Conservation (phyloP, 805 yeast genomes). For the Tetrapisispora taiwanensis region DNA sequence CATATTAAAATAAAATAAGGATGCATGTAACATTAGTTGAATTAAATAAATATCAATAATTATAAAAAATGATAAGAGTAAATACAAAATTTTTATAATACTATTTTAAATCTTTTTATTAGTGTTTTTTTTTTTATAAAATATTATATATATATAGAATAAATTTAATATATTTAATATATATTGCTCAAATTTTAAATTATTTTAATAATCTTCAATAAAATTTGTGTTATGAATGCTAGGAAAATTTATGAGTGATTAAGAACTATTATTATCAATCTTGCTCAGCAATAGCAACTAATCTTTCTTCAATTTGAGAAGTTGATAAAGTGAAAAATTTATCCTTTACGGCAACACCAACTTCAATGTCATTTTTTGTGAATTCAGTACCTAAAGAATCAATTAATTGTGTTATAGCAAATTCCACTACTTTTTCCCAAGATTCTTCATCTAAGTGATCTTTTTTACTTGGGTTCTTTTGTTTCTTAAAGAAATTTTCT, state of each 20-base stretch:
- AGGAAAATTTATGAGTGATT: background rate
- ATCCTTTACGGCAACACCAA: slow-evolving; percentile 72
- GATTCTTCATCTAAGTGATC: slow-evolving; percentile 42
- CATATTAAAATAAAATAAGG: no score
- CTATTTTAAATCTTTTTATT: no score
- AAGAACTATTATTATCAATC: slow-evolving; percentile 41
- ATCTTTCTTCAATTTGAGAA: slow-evolving; percentile 89
- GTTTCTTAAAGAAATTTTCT: slow-evolving; percentile 77
- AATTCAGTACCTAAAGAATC: slow-evolving; percentile 87
- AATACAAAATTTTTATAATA: no score
- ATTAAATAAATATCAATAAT: background rate
- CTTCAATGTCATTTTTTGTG: slow-evolving; percentile 84
- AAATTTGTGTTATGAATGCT: slow-evolving; percentile 1
- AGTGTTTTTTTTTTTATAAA: background rate
- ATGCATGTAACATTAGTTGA: slow-evolving; percentile 1
- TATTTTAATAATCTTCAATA: background rate
- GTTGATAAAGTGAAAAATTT: slow-evolving; percentile 65
- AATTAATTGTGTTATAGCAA: slow-evolving; percentile 77
- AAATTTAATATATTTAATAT: background rate
- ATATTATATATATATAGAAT: background rate
- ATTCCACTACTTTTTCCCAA: slow-evolving; percentile 83
- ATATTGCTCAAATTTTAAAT: background rate
- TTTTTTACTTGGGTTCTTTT: slow-evolving; percentile 23
- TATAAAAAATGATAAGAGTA: background rate
- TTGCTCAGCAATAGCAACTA: slow-evolving; percentile 91